These are phyloP conservation scores for Saccharum spontaneum DNA, from an alignment of 176 grass and related monocot genomes.

Conservation along the genomic window DNA sequence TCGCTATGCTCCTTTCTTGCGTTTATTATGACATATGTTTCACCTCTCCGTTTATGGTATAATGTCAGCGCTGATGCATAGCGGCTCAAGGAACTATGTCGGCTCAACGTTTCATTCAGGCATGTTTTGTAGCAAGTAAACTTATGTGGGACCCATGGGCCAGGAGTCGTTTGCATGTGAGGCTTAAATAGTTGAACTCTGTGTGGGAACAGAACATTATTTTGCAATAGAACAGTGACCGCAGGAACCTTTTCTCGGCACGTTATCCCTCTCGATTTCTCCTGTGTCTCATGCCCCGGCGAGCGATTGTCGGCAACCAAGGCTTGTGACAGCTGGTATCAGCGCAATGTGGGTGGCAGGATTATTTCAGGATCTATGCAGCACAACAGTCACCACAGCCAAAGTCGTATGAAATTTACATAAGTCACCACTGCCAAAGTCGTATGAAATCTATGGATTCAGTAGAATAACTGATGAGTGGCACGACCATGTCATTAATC, in stretches of 20 bases:
- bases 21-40: neutral
- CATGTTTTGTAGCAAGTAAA: neutral
- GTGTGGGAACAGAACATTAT: neutral
- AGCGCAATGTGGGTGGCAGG: neutral
- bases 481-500: neutral
- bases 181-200: too few relatives aligned
- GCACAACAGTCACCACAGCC: too few relatives aligned
- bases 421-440: neutral
- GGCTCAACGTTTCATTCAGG: neutral
- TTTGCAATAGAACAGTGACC: neutral
- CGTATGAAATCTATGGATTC: neutral
- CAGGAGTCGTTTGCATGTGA: too few relatives aligned
- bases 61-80: neutral
- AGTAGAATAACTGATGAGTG: neutral
- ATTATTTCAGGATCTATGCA: neutral
- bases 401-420: neutral
- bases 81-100: neutral
- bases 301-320: neutral
- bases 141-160: neutral
- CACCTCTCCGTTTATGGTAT: neutral
- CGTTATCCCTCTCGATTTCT: neutral
- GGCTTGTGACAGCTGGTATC: neutral
- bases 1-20: neutral
- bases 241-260: neutral
- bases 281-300: neutral